Conservation (phyloP, 805 yeast species). For the Spathaspora gorwiae region DNA sequence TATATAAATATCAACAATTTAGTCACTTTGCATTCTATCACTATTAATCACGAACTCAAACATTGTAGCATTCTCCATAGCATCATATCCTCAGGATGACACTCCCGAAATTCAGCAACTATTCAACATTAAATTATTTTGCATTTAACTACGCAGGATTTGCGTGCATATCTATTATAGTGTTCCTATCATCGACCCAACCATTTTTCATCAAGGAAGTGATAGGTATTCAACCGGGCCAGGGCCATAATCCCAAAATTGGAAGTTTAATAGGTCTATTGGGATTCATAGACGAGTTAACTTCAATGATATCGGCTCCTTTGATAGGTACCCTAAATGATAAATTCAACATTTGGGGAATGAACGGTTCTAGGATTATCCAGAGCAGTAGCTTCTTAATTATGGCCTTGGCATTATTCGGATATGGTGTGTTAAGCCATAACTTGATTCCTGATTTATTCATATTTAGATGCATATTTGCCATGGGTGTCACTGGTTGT, state of each 20-base stretch:
- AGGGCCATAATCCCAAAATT: conserved; percentile 17
- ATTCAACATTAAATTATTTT: conserved; percentile 17
- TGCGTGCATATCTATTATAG: conserved; percentile 34
- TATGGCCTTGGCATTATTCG: conserved; percentile 42
- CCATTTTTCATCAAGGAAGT: conserved; percentile 36
- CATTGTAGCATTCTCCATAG: no score
- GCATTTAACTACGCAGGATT: conserved; percentile 36
- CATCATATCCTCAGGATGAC: no score
- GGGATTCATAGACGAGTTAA: conserved; percentile 55
- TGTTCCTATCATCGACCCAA: conserved; percentile 36
- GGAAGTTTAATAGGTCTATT: conserved; percentile 32
- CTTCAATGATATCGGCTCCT: conserved; percentile 52
- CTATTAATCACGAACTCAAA: no score
- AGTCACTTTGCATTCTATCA: no score
- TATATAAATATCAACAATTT: no score
- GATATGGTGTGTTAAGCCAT: conserved; percentile 40
- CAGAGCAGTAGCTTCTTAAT: conserved; percentile 45
- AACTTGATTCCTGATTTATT: conserved; percentile 39
- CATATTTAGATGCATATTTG: conserved; percentile 51
- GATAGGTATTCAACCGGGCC: conserved; percentile 16
- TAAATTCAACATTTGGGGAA: conserved; percentile 28
- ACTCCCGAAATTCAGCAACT: conserved; percentile 5
- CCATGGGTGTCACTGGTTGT: conserved; percentile 53
- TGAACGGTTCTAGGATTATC: conserved; percentile 51
- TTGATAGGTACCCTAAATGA: conserved; percentile 62